Evolutionary conservation across 2,329 filamentous ascomycete species (phyloP), one percentile per base, ranked within the genome.

Genomic region (Anthostomella pinea): DNA sequence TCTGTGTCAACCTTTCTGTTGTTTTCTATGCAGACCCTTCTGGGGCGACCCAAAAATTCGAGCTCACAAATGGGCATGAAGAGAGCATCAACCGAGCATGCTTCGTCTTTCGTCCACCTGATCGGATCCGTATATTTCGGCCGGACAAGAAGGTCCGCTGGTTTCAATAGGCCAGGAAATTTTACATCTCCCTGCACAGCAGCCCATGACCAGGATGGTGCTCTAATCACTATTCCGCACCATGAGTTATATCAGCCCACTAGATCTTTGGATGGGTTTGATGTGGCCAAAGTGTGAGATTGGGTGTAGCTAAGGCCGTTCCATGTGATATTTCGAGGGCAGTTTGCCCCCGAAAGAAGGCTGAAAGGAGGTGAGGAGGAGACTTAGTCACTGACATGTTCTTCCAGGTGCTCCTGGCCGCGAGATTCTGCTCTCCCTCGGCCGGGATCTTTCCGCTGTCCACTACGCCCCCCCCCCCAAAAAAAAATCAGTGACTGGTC

Each of bases 171-270:
- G 8, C 22, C 8, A 3, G 27, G 18, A 2, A 34, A 15, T 13
- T 24, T 10, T 5, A 51, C 30, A 8, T 41, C 30, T 4, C 49
- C 51, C 16, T 43, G 24, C 10, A 53, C 25, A 9, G 48, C 35
- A 1, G 43, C 49, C 51, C 51, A 53, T 21, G 46, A 52, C 51
- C 50, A 54, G 1, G 49, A 51, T 4, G 51, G 49, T 6, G 39
- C 41, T 28, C 44, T 17, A 10, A 29, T 10, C 10, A 27, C 13
- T 44, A n/a, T 34, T 0, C 29, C 41, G 8, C 39, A 22, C 17
- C 30, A 17, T 4, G 11, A 28, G 24, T 8, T 14, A n/a, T n/a
- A n/a, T 5, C n/a, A n/a, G 32, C 5, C 35, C 31, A 18, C 21
- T 37, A 11, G 49, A 41, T 9, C 25, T 35, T 26, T 9, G 29